Evolutionary conservation across 306 rosid species (phyloP).

Genomic region (Trifolium fragiferum): DNA sequence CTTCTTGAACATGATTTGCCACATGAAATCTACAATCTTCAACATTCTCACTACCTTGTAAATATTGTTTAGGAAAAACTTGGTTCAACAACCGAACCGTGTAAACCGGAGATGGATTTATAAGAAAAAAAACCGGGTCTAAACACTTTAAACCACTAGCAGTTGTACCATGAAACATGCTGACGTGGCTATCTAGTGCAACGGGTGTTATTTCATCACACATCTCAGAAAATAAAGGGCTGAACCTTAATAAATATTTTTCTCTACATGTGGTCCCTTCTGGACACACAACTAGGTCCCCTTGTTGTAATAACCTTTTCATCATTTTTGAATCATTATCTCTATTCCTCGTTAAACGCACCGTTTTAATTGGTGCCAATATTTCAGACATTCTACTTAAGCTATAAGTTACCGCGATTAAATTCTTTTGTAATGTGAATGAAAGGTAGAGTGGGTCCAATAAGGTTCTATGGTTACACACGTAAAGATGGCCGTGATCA

Average conservation of each 20-base stretch:
- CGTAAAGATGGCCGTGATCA: slow-evolving; percentile 54
- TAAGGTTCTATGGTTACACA: slow-evolving; percentile 79
- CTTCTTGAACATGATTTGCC: slow-evolving; percentile 67
- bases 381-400: slow-evolving; percentile 78
- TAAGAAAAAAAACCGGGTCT: slow-evolving; percentile 74
- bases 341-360: slow-evolving; percentile 65
- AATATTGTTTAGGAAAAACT: slow-evolving; percentile 21
- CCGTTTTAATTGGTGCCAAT: slow-evolving; percentile 75
- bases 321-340: slow-evolving; percentile 57
- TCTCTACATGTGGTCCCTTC: slow-evolving; percentile 97
- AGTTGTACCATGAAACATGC: slow-evolving; percentile 85
- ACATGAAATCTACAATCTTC: slow-evolving; percentile 48
- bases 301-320: slow-evolving; percentile 50
- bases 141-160: slow-evolving; percentile 83
- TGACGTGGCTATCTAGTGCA: slow-evolving; percentile 63
- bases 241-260: slow-evolving; percentile 77
- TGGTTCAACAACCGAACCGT: slow-evolving; percentile 45
- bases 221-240: slow-evolving; percentile 78
- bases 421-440: slow-evolving; percentile 44
- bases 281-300: slow-evolving; percentile 75
- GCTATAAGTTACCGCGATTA: slow-evolving; percentile 76
- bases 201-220: slow-evolving; percentile 60
- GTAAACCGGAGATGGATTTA: slow-evolving; percentile 75
- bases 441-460: slow-evolving; percentile 73
- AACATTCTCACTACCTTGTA: not conserved